Conservation (phyloP, 176 grass and related monocot genomes). For the Lolium multiflorum region DNA sequence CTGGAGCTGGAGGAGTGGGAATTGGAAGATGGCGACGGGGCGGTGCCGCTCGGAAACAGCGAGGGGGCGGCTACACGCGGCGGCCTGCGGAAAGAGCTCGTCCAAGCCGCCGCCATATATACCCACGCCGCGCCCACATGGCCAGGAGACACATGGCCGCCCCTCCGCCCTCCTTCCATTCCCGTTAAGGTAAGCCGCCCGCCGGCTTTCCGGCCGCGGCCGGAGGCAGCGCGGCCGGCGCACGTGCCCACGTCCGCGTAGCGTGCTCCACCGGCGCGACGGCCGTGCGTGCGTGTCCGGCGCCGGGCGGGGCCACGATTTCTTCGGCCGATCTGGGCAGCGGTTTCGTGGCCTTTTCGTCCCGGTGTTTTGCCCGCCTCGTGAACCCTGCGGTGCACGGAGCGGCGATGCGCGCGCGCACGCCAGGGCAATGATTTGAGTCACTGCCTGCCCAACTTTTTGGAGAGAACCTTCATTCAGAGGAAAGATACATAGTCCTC, state of each 20-base stretch:
- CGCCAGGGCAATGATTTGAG: no score
- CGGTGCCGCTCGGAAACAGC: neutral
- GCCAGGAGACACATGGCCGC: conserved; percentile 14
- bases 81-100: neutral
- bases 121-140: conserved; percentile 6
- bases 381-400: no score
- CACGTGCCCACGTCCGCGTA: neutral
- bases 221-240: no score
- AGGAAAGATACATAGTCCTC: no score
- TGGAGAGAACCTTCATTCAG: no score
- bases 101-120: neutral
- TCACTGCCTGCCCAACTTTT: no score
- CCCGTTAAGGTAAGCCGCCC: conserved; percentile 3
- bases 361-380: no score
- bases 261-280: neutral
- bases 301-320: neutral
- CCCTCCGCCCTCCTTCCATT: neutral
- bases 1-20: neutral
- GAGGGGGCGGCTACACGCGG: conserved; percentile 8
- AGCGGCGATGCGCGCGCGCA: no score
- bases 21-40: neutral
- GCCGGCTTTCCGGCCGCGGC: neutral
- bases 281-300: neutral
- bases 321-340: neutral
- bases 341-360: no score